Evolutionary conservation across 2,329 filamentous ascomycete species (phyloP).

Genomic region (Cladosporium cucumerinum): DNA sequence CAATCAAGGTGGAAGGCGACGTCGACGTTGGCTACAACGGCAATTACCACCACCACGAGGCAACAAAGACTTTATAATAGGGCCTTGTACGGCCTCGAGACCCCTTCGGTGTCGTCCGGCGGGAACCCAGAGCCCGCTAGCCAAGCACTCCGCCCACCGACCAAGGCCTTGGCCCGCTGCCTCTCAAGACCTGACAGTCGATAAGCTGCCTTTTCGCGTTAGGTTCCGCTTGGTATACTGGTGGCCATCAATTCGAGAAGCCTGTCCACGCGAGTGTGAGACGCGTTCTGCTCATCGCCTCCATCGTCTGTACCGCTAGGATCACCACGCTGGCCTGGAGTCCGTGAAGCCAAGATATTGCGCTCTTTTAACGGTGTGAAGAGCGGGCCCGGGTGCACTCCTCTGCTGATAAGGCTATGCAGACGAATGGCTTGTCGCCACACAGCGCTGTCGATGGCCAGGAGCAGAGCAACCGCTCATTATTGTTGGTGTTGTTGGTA

Average conservation of each 20-base stretch:
- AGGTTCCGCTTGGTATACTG: slow-evolving; percentile 13
- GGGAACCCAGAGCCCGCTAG: slow-evolving; percentile 12
- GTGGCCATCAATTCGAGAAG: slow-evolving; percentile 11
- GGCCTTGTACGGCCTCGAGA: background rate
- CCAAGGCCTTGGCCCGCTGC: slow-evolving; percentile 14
- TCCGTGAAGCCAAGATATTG: slow-evolving; percentile 9
- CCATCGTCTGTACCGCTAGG: slow-evolving; percentile 6
- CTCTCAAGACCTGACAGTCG: slow-evolving; percentile 14
- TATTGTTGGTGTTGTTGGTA: slow-evolving; percentile 3
- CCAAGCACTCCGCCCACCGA: slow-evolving; percentile 9
- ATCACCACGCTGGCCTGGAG: slow-evolving; percentile 1
- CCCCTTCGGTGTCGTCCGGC: slow-evolving; percentile 13
- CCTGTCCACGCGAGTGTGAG: slow-evolving; percentile 7
- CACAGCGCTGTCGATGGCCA: background rate
- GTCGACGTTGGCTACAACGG: slow-evolving; percentile 1
- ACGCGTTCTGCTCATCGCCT: background rate
- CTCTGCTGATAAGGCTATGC: slow-evolving; percentile 15
- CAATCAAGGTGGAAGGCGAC: slow-evolving; percentile 5
- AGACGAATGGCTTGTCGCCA: slow-evolving; percentile 10
- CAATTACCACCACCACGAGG: background rate
- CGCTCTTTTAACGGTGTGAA: slow-evolving; percentile 6
- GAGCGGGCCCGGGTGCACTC: slow-evolving; percentile 9
- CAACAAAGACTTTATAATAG: slow-evolving; percentile 14
- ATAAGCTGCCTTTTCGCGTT: slow-evolving; percentile 15
- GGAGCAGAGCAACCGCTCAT: background rate